A percentile compares a stretch with the other conserved stretches of the same genome.
phyloP scores from a whole-genome alignment of 495 filamentous ascomycete genomes.

The Monascus purpureus region DNA sequence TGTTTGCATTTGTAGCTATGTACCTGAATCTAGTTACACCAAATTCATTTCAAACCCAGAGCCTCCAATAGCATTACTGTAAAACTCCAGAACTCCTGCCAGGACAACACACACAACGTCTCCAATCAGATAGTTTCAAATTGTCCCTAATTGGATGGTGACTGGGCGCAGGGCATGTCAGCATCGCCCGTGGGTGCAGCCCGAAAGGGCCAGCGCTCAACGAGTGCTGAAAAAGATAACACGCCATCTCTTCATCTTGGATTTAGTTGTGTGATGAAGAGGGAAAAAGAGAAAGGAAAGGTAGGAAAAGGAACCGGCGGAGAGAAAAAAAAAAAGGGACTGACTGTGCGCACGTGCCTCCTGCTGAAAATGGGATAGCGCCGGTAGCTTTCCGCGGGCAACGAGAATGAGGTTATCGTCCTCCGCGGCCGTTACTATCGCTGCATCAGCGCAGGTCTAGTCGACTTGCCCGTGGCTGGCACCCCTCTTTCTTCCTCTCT shows the following conservation, averaged over 20 bases:
- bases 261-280: constrained; percentile 10
- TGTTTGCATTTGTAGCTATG: no score
- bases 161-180: constrained; percentile 10
- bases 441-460: constrained; percentile 11
- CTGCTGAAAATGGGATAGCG: no score
- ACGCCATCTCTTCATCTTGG: constrained; percentile 11
- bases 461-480: constrained; percentile 7
- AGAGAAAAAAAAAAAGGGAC: no score
- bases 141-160: constrained; percentile 12
- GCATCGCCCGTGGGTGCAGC: constrained; percentile 5
- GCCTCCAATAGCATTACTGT: no score
- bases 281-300: constrained; percentile 1
- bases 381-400: constrained; percentile 38
- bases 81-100: no score
- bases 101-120: no score
- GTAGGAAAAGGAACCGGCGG: no score
- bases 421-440: no score
- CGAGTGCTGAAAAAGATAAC: constrained; percentile 7
- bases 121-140: constrained; percentile 12
- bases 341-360: no score
- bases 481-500: constrained; percentile 6
- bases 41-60: no score
- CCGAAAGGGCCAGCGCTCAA: neutral
- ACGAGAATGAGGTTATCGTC: constrained; percentile 13
- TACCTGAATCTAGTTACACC: no score